Base-by-base conservation (phyloP, 306 rosid genomes). In the Neltuma alba region DNA sequence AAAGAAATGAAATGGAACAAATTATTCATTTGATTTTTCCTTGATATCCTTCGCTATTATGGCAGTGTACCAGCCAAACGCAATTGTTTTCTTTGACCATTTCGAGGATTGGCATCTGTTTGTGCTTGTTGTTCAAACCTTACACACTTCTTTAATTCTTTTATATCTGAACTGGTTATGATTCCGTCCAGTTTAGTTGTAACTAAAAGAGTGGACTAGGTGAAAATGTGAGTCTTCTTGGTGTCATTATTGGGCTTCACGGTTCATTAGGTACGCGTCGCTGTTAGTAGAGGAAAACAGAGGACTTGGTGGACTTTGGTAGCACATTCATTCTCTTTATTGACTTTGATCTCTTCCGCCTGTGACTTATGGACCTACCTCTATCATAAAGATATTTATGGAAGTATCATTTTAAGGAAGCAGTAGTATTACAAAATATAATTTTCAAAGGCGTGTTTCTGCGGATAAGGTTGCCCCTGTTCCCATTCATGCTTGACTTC, bases 1-100 rank as follows among this genome's bases (percentile, higher is more conserved):
- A 68, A 33, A 61, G 30, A 63, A 25, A 83, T 72, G 80, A 65
- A 80, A 80, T 76, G 63, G 45, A 10, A 64, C 1, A 76, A 54
- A 36, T 71, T 64, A 25, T 76, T 66, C 86, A 65, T 79, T 40
- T 70, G 33, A 48, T 38, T 42, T 66, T 75, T 66, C 6, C 63
- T 60, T 28, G 20, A 60, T 60, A 28, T 13, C n/a, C 34, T 61
- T 21, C 37, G 6, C 15, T 62, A 16, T 7, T 30, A 27, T 15
- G 41, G 41, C 40, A 27, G 16, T 72, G 45, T 28, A 3, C 67
- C 40, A 31, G 13, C 63, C 12, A 31, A 31, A 23, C 41, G 65
- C 31, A 65, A 3, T 64, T 72, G 21, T 28, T 21, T 34, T 23
- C 48, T 44, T 47, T 28, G 38, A 65, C 37, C 21, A 61, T 6